Conservation (phyloP, 202 grass and related monocot genomes). For the Setaria italica region DNA sequence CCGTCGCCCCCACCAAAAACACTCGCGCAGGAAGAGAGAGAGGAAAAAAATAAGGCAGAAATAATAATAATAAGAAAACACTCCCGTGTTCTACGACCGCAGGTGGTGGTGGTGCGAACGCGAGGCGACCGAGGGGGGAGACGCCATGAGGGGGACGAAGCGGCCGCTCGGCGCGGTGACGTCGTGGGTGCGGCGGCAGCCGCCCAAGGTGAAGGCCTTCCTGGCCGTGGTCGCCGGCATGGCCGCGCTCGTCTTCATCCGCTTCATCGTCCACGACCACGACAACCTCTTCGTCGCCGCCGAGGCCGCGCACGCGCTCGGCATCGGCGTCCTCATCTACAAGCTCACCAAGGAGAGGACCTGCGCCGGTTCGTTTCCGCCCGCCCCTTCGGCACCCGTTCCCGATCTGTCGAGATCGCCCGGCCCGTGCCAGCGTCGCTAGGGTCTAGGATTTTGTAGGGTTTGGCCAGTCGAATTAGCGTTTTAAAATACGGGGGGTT, state of each 20-base stretch:
- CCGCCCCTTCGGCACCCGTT: background rate
- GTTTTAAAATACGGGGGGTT: background rate
- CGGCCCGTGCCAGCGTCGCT: slow-evolving; percentile 6
- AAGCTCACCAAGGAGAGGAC: slow-evolving; percentile 99
- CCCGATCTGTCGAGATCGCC: slow-evolving; percentile 31
- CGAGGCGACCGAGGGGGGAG: slow-evolving; percentile 35
- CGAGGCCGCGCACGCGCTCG: slow-evolving; percentile 91
- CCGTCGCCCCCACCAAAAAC: slow-evolving; percentile 18
- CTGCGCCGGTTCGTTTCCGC: slow-evolving; percentile 76
- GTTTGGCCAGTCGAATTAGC: background rate
- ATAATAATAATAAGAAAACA: slow-evolving; percentile 2
- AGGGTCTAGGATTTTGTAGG: slow-evolving; percentile 11
- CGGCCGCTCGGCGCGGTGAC: slow-evolving; percentile 72
- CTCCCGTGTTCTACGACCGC: slow-evolving; percentile 51
- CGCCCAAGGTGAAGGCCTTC: slow-evolving; percentile 98
- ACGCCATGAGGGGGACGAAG: slow-evolving; percentile 71
- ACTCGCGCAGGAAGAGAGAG: background rate
- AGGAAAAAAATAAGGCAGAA: background rate
- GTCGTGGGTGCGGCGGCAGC: slow-evolving; percentile 87
- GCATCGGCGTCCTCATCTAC: slow-evolving; percentile 91
- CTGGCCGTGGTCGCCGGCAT: slow-evolving; percentile 89
- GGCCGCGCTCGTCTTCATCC: slow-evolving; percentile 91
- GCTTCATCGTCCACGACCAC: slow-evolving; percentile 98
- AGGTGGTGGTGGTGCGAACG: slow-evolving; percentile 37
- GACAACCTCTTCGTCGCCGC: slow-evolving; percentile 96